Percentiles rank a stretch among this genome's conserved stretches.
Evolutionary conservation across 176 grass and related monocot species (phyloP).

Genomic region (Cenchrus americanus): DNA sequence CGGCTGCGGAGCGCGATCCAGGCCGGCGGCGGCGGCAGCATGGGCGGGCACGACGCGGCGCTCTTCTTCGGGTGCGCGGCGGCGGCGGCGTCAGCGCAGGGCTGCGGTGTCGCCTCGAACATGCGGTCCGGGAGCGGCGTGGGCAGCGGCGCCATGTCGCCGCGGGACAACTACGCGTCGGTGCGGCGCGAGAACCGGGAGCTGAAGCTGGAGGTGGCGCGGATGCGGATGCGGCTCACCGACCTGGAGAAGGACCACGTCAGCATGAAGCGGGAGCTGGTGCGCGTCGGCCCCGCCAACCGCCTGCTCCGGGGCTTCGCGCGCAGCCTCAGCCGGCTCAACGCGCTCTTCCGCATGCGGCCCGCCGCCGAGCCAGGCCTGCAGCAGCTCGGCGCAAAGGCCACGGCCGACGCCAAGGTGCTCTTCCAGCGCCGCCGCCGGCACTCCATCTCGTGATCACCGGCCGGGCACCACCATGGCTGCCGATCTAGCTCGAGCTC

Average conservation of each 20-base stretch:
- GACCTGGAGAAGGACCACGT: slow-evolving; percentile 99
- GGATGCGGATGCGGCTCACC: slow-evolving; percentile 91
- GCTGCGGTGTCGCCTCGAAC: slow-evolving; percentile 2
- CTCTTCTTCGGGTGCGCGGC: slow-evolving; percentile 66
- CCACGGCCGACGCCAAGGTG: slow-evolving; percentile 65
- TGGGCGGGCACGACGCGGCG: slow-evolving; percentile 58
- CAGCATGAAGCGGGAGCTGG: slow-evolving; percentile 88
- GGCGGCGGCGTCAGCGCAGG: slow-evolving; percentile 33
- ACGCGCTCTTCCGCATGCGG: slow-evolving; percentile 55
- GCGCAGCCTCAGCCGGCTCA: slow-evolving; percentile 61
- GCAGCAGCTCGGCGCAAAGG: slow-evolving; percentile 66
- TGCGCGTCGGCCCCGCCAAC: slow-evolving; percentile 75
- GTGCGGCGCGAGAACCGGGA: slow-evolving; percentile 91
- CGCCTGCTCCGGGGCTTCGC: slow-evolving; percentile 74
- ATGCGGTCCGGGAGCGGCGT: slow-evolving; percentile 82
- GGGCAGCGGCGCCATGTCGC: slow-evolving; percentile 85
- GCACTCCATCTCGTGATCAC: slow-evolving; percentile 58
- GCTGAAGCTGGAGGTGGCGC: slow-evolving; percentile 89
- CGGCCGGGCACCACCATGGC: too few relatives aligned
- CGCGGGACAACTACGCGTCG: slow-evolving; percentile 96
- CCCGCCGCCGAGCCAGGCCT: slow-evolving; percentile 34
- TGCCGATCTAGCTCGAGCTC: background rate
- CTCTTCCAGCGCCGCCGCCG: slow-evolving; percentile 67
- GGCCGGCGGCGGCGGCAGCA: slow-evolving; percentile 24
- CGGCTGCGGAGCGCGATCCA: slow-evolving; percentile 80